These are phyloP conservation scores for Aspergillus sparsus DNA, from an alignment of 495 filamentous ascomycete species.

Conservation along the genomic window DNA sequence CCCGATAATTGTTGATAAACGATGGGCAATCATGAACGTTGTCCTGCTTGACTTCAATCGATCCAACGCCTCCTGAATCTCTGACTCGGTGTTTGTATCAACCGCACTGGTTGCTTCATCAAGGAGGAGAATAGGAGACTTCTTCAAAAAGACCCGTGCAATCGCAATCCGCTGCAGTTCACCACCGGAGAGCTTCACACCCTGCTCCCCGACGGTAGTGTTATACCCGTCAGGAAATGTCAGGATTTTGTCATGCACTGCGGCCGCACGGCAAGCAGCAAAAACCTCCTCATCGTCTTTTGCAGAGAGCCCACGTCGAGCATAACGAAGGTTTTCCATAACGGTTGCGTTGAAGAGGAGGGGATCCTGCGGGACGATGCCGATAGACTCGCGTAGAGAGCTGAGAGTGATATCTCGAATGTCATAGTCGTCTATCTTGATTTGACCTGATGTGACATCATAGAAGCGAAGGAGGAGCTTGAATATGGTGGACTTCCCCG, in stretches of 20 bases:
- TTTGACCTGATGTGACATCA: constrained; percentile 41
- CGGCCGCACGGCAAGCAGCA: constrained; percentile 56
- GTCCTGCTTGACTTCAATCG: constrained; percentile 39
- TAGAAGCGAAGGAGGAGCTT: constrained; percentile 58
- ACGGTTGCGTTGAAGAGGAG: constrained; percentile 56
- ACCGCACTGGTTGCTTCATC: constrained; percentile 47
- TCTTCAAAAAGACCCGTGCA: not conserved
- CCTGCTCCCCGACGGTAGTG: constrained; percentile 24
- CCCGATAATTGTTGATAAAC: constrained; percentile 54
- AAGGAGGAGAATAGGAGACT: constrained; percentile 21
- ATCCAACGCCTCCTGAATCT: constrained; percentile 50
- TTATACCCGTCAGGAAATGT: constrained; percentile 52
- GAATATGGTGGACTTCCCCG: constrained; percentile 64
- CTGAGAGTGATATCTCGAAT: constrained; percentile 37
- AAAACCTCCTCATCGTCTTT: constrained; percentile 52
- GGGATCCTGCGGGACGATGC: constrained; percentile 58
- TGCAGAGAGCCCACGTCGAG: constrained; percentile 42
- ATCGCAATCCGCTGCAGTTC: constrained; percentile 7
- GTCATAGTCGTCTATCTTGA: constrained; percentile 44
- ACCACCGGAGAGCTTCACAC: constrained; percentile 3
- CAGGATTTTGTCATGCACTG: constrained; percentile 59
- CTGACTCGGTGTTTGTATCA: constrained; percentile 45
- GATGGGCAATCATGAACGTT: constrained; percentile 55
- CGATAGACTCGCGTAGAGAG: constrained; percentile 49
- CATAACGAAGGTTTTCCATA: constrained; percentile 54